These are phyloP conservation scores for Durio zibethinus DNA, from an alignment of 345 rosid species.

Conservation along the genomic window DNA sequence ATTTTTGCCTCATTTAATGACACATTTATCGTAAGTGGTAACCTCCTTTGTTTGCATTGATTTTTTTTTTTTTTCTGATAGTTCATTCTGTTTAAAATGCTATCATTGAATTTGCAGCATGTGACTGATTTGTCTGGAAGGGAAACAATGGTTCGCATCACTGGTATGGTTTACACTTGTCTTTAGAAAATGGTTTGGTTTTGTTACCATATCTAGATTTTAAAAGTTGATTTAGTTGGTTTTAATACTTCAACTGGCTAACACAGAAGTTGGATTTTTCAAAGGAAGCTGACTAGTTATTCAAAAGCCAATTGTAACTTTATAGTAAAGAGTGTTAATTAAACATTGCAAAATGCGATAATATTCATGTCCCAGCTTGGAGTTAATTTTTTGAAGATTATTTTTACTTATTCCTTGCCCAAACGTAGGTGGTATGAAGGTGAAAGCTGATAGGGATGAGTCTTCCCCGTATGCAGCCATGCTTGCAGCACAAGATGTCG, in stretches of 20 bases:
- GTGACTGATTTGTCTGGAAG: constrained; percentile 90
- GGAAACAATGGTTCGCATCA: constrained; percentile 84
- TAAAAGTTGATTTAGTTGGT: not conserved
- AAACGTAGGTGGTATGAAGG: constrained; percentile 80
- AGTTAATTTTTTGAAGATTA: not conserved
- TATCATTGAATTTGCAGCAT: constrained; percentile 43
- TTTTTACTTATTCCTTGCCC: not conserved
- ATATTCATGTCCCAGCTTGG: not conserved
- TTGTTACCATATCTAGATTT: not conserved
- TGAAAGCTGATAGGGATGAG: constrained; percentile 88
- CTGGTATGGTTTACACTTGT: constrained; percentile 41
- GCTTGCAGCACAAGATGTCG: constrained; percentile 91
- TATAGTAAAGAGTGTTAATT: not conserved
- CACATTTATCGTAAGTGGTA: constrained; percentile 70
- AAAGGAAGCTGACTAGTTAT: not conserved
- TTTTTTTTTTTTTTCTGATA: not conserved
- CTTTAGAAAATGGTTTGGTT: not conserved
- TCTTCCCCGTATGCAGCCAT: constrained; percentile 90
- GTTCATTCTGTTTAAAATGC: not conserved
- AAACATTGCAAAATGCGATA: not conserved
- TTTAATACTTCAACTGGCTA: not conserved
- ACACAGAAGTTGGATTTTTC: not conserved
- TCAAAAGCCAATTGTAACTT: not conserved
- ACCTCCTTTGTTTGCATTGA: too few species aligned
- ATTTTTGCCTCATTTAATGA: constrained; percentile 88